Evolutionary conservation across 164 flowering plant species (phyloP).

Genomic region (Nymphaea thermarum): DNA sequence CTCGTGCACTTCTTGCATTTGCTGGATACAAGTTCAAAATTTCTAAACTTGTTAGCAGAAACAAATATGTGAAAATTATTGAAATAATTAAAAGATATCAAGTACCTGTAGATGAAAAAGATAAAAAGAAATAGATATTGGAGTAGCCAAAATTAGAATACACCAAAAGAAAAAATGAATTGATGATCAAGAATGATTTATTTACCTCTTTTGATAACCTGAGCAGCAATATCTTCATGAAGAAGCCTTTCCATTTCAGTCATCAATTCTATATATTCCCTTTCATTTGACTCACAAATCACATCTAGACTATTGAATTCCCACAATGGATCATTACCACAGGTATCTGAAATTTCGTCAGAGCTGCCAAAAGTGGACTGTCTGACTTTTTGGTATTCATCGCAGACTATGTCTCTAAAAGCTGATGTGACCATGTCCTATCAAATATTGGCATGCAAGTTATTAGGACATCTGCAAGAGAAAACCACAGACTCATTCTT

Average conservation of each 20-base stretch:
- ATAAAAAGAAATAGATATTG: too few relatives aligned
- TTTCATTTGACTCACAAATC: conserved; percentile 16
- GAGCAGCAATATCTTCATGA: conserved; percentile 49
- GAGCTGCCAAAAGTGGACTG: conserved; percentile 13
- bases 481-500: too few relatives aligned
- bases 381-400: conserved; percentile 57
- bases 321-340: conserved; percentile 46
- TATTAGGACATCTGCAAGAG: background rate
- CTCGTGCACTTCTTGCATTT: too few relatives aligned
- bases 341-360: conserved; percentile 7
- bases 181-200: too few relatives aligned
- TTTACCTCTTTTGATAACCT: conserved; percentile 32
- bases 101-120: too few relatives aligned
- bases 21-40: too few relatives aligned
- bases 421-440: conserved; percentile 49
- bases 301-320: conserved; percentile 55
- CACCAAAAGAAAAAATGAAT: too few relatives aligned
- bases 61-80: too few relatives aligned
- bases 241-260: conserved; percentile 79
- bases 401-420: conserved; percentile 56
- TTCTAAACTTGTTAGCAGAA: too few relatives aligned
- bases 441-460: background rate
- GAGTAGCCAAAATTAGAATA: too few relatives aligned
- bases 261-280: conserved; percentile 65
- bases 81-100: too few relatives aligned